These are phyloP conservation scores for Escallonia herrerae DNA, from an alignment of 129 eudicot species.

Conservation along the genomic window DNA sequence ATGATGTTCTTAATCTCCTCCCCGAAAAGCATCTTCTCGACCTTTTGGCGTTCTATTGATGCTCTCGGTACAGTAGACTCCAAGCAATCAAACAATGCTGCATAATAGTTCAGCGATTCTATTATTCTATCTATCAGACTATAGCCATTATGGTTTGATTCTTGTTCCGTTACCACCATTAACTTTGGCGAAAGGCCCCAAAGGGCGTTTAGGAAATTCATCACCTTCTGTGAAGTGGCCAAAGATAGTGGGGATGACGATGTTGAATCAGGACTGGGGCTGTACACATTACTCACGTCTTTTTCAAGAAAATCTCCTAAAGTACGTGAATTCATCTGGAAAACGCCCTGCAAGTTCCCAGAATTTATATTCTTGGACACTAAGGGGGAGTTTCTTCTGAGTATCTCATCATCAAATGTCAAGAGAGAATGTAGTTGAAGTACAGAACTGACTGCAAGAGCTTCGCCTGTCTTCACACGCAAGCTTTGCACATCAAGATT, in stretches of 20 bases:
- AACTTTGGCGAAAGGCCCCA: slow-evolving; percentile 68
- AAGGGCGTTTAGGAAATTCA: slow-evolving; percentile 36
- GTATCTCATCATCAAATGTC: slow-evolving; percentile 51
- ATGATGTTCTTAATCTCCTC: slow-evolving; percentile 77
- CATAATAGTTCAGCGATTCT: slow-evolving; percentile 58
- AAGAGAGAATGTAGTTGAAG: slow-evolving; percentile 63
- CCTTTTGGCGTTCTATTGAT: slow-evolving; percentile 54
- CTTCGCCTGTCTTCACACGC: slow-evolving; percentile 78
- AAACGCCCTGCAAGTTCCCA: slow-evolving; percentile 18
- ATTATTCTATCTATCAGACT: slow-evolving; percentile 50
- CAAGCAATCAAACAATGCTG: slow-evolving; percentile 67
- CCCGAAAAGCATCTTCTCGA: slow-evolving; percentile 74
- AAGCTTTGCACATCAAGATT: slow-evolving; percentile 51
- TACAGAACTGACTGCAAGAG: slow-evolving; percentile 71
- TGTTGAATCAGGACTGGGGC: slow-evolving; percentile 51
- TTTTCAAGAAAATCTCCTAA: slow-evolving; percentile 54
- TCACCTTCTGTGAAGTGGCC: slow-evolving; percentile 28
- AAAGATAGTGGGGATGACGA: slow-evolving; percentile 40
- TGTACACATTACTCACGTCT: slow-evolving; percentile 17
- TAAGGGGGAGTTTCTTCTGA: slow-evolving; percentile 22
- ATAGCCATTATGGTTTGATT: slow-evolving; percentile 69
- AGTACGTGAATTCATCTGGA: slow-evolving; percentile 36
- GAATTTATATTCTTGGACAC: slow-evolving; percentile 8
- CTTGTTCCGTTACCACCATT: slow-evolving; percentile 85
- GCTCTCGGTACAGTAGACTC: slow-evolving; percentile 52